Evolutionary conservation across 805 yeast genomes (phyloP).

Genomic region (Candida argentea): DNA sequence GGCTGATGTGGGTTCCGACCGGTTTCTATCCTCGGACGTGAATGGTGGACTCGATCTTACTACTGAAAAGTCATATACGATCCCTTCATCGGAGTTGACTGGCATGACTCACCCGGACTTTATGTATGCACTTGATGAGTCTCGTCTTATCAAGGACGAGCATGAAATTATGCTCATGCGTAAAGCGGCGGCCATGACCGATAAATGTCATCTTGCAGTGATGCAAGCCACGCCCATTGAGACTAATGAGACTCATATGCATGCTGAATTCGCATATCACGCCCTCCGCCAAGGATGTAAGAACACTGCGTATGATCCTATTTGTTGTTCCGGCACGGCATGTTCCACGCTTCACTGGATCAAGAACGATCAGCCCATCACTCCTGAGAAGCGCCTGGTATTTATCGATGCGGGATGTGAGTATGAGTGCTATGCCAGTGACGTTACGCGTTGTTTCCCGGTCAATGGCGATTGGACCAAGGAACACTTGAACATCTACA

Average conservation of each 20-base stretch:
- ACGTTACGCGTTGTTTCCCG: conserved; percentile 94
- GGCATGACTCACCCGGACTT: conserved; percentile 30
- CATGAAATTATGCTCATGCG: conserved; percentile 69
- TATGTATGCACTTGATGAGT: conserved; percentile 70
- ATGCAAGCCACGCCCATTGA: conserved; percentile 91
- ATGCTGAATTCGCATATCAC: conserved; percentile 92
- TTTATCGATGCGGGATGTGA: conserved; percentile 96
- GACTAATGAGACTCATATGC: conserved; percentile 79
- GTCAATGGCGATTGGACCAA: conserved; percentile 80
- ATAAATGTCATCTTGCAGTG: conserved; percentile 80
- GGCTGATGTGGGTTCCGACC: conserved; percentile 9
- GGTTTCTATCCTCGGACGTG: conserved; percentile 45
- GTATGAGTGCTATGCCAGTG: conserved; percentile 88
- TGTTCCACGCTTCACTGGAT: conserved; percentile 89
- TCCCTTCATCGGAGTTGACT: background rate
- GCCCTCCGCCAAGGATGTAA: conserved; percentile 91
- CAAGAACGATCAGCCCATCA: conserved; percentile 51
- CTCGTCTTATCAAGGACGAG: conserved; percentile 75
- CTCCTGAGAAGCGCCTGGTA: conserved; percentile 48
- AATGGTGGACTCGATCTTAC: conserved; percentile 17
- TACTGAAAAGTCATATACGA: too few species aligned
- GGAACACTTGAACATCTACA: conserved; percentile 78
- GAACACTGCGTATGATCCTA: conserved; percentile 84
- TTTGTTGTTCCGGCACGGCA: conserved; percentile 87
- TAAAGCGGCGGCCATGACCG: conserved; percentile 78